A percentile compares a stretch with the other conserved stretches of the same genome.
phyloP scores from a whole-genome alignment of 768 basidiomycete species.

The Amanita rubescens region DNA sequence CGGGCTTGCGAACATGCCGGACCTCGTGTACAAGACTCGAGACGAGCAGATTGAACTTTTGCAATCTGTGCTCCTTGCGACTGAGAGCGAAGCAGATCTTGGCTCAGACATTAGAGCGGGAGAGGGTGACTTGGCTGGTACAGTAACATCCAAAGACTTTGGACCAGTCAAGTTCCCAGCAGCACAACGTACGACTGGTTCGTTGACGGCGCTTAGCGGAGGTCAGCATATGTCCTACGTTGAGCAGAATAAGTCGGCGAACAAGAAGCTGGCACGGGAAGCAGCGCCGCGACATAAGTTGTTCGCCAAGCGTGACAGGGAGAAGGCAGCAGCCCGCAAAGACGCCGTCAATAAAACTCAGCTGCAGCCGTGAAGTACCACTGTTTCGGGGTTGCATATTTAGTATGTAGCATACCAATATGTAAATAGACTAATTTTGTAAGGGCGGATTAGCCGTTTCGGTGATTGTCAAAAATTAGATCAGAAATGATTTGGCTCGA shows the following conservation, averaged over 20 bases:
- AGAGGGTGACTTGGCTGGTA: slow-evolving; percentile 82
- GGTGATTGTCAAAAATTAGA: neutral
- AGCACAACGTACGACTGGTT: slow-evolving; percentile 75
- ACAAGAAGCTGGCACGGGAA: slow-evolving; percentile 65
- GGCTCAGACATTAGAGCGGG: slow-evolving; percentile 76
- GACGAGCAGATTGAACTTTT: slow-evolving; percentile 96
- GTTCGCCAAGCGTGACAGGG: slow-evolving; percentile 79
- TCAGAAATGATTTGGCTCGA: slow-evolving; percentile 7
- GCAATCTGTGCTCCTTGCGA: slow-evolving; percentile 85
- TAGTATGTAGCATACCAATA: neutral
- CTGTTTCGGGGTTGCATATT: slow-evolving; percentile 1
- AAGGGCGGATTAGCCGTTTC: slow-evolving; percentile 5
- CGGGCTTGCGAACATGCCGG: slow-evolving; percentile 77
- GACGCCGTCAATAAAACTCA: slow-evolving; percentile 23
- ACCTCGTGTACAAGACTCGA: slow-evolving; percentile 85
- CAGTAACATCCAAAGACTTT: slow-evolving; percentile 82
- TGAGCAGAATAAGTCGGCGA: slow-evolving; percentile 87
- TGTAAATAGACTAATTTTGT: slow-evolving; percentile 8
- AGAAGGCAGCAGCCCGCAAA: slow-evolving; percentile 49
- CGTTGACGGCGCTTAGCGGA: slow-evolving; percentile 77
- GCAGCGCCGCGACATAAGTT: slow-evolving; percentile 61
- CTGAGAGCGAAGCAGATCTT: slow-evolving; percentile 85
- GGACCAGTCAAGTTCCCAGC: slow-evolving; percentile 63
- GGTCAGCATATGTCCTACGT: slow-evolving; percentile 90
- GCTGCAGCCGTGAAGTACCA: neutral